Evolutionary conservation across 176 grass and related monocot genomes (phyloP).

Genomic region (Rhynchospora pubera): DNA sequence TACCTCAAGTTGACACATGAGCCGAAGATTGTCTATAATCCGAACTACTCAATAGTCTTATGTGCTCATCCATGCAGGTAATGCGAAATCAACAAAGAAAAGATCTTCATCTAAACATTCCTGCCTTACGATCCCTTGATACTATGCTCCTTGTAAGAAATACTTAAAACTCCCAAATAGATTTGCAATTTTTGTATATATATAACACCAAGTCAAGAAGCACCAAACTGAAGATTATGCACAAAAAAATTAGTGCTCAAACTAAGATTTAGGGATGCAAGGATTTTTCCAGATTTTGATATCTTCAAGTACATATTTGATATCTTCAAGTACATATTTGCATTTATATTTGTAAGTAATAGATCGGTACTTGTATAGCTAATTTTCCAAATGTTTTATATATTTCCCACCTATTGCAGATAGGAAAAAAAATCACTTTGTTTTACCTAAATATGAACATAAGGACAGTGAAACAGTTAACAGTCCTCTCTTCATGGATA

Average conservation of each 20-base stretch:
- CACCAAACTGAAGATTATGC: neutral
- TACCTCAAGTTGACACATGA: neutral
- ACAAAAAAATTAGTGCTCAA: neutral
- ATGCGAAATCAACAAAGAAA: conserved; percentile 79
- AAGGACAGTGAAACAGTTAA: neutral
- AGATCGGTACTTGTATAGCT: neutral
- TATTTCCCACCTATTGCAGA: neutral
- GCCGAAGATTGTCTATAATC: neutral
- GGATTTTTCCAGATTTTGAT: neutral
- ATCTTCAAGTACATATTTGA: too few species aligned
- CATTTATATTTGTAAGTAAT: neutral
- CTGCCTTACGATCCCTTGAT: conserved; percentile 74
- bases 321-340: neutral
- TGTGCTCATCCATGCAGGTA: conserved; percentile 29
- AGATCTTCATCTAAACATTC: conserved; percentile 83
- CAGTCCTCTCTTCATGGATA: neutral
- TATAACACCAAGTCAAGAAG: neutral
- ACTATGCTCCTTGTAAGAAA: conserved; percentile 69
- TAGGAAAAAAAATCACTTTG: neutral
- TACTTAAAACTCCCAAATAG: neutral
- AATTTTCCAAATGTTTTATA: neutral
- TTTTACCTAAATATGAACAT: neutral
- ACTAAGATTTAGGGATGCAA: neutral
- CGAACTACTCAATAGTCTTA: neutral
- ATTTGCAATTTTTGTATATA: neutral